These are phyloP conservation scores for Clathrus columnatus DNA, from an alignment of 768 basidiomycete species.

Conservation along the genomic window DNA sequence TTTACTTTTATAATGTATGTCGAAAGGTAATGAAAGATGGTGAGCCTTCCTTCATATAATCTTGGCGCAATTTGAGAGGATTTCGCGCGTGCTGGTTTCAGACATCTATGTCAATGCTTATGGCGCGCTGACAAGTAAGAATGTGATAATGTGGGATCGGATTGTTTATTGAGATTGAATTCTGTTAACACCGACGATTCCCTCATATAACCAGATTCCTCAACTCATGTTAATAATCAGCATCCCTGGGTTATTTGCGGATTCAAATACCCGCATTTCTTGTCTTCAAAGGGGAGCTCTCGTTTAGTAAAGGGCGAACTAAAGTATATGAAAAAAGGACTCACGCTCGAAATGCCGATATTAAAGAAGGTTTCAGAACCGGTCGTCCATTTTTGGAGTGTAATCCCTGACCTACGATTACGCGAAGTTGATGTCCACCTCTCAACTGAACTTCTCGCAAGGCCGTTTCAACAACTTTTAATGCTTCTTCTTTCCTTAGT, in stretches of 20 bases:
- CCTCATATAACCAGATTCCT: too few relatives aligned
- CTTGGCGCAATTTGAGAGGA: too few relatives aligned
- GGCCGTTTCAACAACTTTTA: conserved; percentile 23
- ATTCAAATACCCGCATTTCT: not conserved
- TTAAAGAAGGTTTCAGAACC: conserved; percentile 18
- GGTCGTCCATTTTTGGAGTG: conserved; percentile 25
- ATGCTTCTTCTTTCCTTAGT: conserved; percentile 24
- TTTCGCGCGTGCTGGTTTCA: too few relatives aligned
- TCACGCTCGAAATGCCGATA: not conserved
- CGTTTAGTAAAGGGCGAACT: not conserved
- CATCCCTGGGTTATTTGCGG: not conserved
- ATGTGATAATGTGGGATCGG: too few relatives aligned
- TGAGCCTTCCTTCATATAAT: too few relatives aligned
- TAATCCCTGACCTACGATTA: conserved; percentile 27
- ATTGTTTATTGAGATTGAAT: too few relatives aligned
- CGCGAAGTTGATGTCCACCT: conserved; percentile 23
- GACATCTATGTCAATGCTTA: too few relatives aligned
- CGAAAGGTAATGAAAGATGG: too few relatives aligned
- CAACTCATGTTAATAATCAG: conserved; percentile 4
- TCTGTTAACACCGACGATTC: too few relatives aligned
- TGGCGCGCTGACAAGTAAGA: too few relatives aligned
- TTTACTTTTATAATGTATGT: too few relatives aligned
- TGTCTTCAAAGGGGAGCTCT: not conserved
- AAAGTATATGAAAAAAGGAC: not conserved
- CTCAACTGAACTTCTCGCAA: conserved; percentile 23